phyloP scores from a whole-genome alignment of 1,139 yeast genomes.

The Suhomyces wounanorum region DNA sequence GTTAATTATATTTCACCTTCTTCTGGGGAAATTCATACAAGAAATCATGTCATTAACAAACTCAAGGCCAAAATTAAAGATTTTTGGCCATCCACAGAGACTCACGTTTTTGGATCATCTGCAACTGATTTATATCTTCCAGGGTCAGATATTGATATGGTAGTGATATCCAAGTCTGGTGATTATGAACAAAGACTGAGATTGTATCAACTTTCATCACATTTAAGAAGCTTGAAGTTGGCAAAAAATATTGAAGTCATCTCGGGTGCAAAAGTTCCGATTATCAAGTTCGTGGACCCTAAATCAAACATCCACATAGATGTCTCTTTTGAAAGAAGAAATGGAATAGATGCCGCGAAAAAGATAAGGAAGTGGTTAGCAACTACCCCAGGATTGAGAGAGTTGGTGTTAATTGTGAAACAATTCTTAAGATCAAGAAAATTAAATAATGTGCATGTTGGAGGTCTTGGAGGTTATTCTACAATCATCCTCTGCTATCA shows the following conservation, averaged over 20 bases:
- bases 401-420: conserved; percentile 79
- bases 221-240: conserved; percentile 59
- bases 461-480: conserved; percentile 95
- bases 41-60: conserved; percentile 67
- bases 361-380: conserved; percentile 76
- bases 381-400: conserved; percentile 78
- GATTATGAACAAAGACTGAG: conserved; percentile 68
- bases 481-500: conserved; percentile 86
- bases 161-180: conserved; percentile 66
- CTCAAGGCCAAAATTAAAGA: conserved; percentile 56
- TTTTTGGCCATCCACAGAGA: conserved; percentile 81
- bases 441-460: conserved; percentile 89
- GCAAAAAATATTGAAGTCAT: conserved; percentile 83
- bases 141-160: conserved; percentile 97
- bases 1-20: conserved; percentile 88
- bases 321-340: conserved; percentile 84
- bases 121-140: conserved; percentile 95
- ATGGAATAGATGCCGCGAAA: conserved; percentile 85
- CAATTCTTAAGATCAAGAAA: conserved; percentile 81
- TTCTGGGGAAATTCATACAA: conserved; percentile 63
- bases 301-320: conserved; percentile 76
- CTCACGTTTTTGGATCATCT: conserved; percentile 90
- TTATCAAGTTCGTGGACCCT: conserved; percentile 86
- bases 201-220: conserved; percentile 74
- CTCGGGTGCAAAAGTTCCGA: conserved; percentile 93